A percentile compares a stretch with the other conserved stretches of the same genome.
phyloP scores from a whole-genome alignment of 2,329 filamentous ascomycete genomes.

The Monilinia fructicola region DNA sequence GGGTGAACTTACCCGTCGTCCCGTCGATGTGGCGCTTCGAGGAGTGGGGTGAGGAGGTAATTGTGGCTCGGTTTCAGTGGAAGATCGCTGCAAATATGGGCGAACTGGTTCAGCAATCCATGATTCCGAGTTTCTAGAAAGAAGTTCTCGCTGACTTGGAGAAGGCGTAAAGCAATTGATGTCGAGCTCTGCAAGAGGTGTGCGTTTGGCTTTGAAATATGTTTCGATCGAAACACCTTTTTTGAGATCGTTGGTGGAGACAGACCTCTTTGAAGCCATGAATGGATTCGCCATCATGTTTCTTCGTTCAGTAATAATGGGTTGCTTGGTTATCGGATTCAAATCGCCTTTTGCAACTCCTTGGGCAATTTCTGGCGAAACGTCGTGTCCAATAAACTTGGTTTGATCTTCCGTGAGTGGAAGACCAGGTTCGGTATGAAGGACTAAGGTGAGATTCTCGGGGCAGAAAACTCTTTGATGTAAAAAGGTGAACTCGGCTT shows the following conservation, averaged over 20 bases:
- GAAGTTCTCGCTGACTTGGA: conserved; percentile 59
- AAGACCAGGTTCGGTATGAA: conserved; percentile 66
- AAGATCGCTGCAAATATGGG: conserved; percentile 34
- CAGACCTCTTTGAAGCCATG: conserved; percentile 29
- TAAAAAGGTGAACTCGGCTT: conserved; percentile 89
- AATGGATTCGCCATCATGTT: conserved; percentile 29
- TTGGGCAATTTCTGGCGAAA: conserved; percentile 67
- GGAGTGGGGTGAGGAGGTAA: conserved; percentile 40
- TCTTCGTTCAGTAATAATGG: conserved; percentile 39
- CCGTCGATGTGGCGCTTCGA: conserved; percentile 45
- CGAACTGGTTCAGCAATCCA: conserved; percentile 54
- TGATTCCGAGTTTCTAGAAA: conserved; percentile 53
- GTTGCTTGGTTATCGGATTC: conserved; percentile 84
- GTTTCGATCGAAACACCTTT: conserved; percentile 60
- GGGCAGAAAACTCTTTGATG: conserved; percentile 96
- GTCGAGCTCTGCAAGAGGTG: conserved; percentile 65
- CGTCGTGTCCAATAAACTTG: conserved; percentile 75
- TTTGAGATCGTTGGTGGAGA: conserved; percentile 53
- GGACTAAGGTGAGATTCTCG: conserved; percentile 65
- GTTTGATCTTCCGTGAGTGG: conserved; percentile 67
- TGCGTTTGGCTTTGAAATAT: conserved; percentile 64
- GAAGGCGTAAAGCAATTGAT: conserved; percentile 67
- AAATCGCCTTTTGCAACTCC: conserved; percentile 79
- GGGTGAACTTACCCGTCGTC: conserved; percentile 43
- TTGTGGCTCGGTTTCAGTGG: conserved; percentile 38